Evolutionary conservation across 441 rosid species (phyloP).

Genomic region (Gossypium trilobum): DNA sequence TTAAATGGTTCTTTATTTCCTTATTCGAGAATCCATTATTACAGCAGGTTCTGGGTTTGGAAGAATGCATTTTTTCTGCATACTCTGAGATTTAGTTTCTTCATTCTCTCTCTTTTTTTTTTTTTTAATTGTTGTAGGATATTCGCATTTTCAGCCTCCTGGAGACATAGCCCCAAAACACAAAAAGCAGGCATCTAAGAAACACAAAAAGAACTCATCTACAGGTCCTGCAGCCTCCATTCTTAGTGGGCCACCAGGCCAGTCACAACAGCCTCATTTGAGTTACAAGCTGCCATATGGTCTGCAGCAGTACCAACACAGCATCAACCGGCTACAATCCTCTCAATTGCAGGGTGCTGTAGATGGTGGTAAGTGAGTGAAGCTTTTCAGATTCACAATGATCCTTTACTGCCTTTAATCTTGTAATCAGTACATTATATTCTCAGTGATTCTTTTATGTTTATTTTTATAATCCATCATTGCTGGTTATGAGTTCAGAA

Average conservation of each 20-base stretch:
- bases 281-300: slow-evolving; percentile 8
- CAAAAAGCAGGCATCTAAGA: not conserved
- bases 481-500: not conserved
- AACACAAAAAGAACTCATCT: not conserved
- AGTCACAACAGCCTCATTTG: slow-evolving; percentile 2
- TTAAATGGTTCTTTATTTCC: not conserved
- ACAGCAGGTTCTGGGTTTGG: not conserved
- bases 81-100: not conserved
- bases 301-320: slow-evolving; percentile 8
- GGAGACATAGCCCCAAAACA: not conserved
- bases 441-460: not conserved
- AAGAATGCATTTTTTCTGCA: not conserved
- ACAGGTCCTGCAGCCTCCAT: not conserved
- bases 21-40: not conserved
- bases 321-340: not conserved
- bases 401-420: not conserved
- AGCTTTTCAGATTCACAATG: not conserved
- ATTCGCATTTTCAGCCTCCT: slow-evolving; percentile 8
- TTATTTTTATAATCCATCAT: not conserved
- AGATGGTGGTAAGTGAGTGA: slow-evolving; percentile 1
- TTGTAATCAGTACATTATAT: not conserved
- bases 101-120: not conserved
- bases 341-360: slow-evolving; percentile 13
- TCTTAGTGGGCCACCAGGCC: not conserved
- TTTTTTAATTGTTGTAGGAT: not conserved